These are phyloP conservation scores for Stephania yunnanensis DNA, from an alignment of 164 flowering plant species.

Conservation along the genomic window DNA sequence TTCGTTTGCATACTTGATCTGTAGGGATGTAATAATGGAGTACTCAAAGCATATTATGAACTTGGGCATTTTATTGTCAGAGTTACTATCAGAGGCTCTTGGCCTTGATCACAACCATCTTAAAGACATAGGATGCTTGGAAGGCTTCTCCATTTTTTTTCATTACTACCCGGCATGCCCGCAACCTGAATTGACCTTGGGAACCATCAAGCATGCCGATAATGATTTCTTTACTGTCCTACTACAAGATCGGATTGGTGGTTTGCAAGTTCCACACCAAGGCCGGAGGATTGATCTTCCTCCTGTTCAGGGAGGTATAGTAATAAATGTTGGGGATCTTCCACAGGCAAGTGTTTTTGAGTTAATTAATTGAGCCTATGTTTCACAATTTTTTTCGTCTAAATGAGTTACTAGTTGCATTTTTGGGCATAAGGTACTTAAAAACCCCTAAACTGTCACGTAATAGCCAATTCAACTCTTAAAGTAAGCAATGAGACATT, in stretches of 20 bases:
- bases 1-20: neutral
- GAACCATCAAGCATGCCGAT: neutral
- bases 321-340: constrained; percentile 23
- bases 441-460: too few species aligned
- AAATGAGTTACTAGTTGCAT: too few species aligned
- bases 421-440: too few species aligned
- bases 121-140: neutral
- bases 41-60: constrained; percentile 19
- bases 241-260: too few species aligned
- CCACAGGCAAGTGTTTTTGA: constrained; percentile 13
- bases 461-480: too few species aligned
- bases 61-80: constrained; percentile 19
- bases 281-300: too few species aligned
- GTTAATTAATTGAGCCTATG: neutral
- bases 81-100: constrained; percentile 30
- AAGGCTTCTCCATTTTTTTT: constrained; percentile 3
- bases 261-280: constrained; percentile 14
- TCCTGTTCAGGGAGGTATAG: constrained; percentile 16
- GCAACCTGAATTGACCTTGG: constrained; percentile 13
- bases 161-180: constrained; percentile 27
- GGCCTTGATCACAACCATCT: constrained; percentile 25
- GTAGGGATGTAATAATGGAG: constrained; percentile 23
- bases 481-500: too few species aligned
- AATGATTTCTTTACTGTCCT: constrained; percentile 12
- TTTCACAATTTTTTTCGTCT: too few species aligned